Evolutionary conservation across 257 asterid genomes (phyloP), one percentile per base, ranked within the genome.

Genomic region (Penstemon barbatus): DNA sequence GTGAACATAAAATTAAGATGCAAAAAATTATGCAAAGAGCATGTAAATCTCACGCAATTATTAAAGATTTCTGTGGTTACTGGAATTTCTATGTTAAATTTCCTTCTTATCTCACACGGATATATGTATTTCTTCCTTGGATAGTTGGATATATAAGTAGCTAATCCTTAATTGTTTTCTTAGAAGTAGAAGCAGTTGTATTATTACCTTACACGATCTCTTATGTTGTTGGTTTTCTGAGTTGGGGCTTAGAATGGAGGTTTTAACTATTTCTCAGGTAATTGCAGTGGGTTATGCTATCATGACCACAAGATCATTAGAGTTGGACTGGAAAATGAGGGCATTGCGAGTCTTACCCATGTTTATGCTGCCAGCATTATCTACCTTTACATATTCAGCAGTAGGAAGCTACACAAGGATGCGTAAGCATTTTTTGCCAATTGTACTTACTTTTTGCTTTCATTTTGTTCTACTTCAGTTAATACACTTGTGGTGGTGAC

Each of bases 221-320:
- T 61, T 11, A 37, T 45, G 13, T 12, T 12, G 36, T 7, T 10
- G 52, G 58, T 60, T 37, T 63, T 13, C 6, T 18, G 40, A 51
- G 43, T 65, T 58, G 36, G 61, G 33, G 56, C 64, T 71, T 43
- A 41, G 37, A 37, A 58, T 57, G 40, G 52, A 69, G 52, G 13
- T 53, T 38, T 46, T 57, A 54, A 36, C 5, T n/a, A 7, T 61
- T 74, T 71, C 69, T 72, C 88, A 94, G 97, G 85, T 77, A 74
- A 79, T 89, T 75, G 97, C 99, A 45, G 93, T 94, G 74, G 85
- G 78, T 70, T 89, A 84, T 78, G 97, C 97, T 39, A 79, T 89
- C 71, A 78, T 86, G 85, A 94, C 90, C 69, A 89, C 96, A 38
- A 87, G 96, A 81, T 78, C 91, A 5, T 63, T 81, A 59, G 72